phyloP scores from a whole-genome alignment of 2,329 filamentous ascomycete species.

The Chrysoporthe puriensis region DNA sequence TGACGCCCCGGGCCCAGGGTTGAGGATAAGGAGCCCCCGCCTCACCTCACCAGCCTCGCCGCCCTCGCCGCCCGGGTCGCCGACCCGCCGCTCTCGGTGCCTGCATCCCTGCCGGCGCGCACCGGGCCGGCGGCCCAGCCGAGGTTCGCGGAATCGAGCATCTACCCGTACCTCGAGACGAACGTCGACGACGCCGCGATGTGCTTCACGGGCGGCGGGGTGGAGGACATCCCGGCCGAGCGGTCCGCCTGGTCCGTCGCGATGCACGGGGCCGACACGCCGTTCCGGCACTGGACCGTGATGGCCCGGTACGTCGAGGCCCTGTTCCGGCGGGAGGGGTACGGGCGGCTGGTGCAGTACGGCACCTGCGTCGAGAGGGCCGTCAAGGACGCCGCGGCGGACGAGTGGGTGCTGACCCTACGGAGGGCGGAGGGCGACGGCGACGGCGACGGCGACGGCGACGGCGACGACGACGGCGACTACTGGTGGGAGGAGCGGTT shows the following conservation, averaged over 20 bases:
- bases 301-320: conserved; percentile 58
- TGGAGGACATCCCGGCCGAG: conserved; percentile 53
- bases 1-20: conserved; percentile 41
- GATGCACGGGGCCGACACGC: conserved; percentile 59
- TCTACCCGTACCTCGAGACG: conserved; percentile 56
- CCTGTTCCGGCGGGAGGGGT: conserved; percentile 56
- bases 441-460: conserved; percentile 45
- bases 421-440: conserved; percentile 39
- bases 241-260: conserved; percentile 46
- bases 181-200: conserved; percentile 64
- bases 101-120: conserved; percentile 51
- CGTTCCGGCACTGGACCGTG: conserved; percentile 64
- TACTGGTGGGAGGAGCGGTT: conserved; percentile 67
- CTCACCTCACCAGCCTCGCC: conserved; percentile 48
- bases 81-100: conserved; percentile 52
- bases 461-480: conserved; percentile 47
- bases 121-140: conserved; percentile 38
- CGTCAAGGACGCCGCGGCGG: conserved; percentile 46
- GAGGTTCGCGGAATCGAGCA: conserved; percentile 60
- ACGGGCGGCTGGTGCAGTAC: conserved; percentile 56
- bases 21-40: conserved; percentile 42
- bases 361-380: conserved; percentile 65
- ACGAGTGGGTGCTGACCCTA: conserved; percentile 58
- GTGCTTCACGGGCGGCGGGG: conserved; percentile 52
- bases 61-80: conserved; percentile 52